Base-by-base conservation (phyloP, 2,329 filamentous ascomycete species). In the Fusarium pseudograminearum region DNA sequence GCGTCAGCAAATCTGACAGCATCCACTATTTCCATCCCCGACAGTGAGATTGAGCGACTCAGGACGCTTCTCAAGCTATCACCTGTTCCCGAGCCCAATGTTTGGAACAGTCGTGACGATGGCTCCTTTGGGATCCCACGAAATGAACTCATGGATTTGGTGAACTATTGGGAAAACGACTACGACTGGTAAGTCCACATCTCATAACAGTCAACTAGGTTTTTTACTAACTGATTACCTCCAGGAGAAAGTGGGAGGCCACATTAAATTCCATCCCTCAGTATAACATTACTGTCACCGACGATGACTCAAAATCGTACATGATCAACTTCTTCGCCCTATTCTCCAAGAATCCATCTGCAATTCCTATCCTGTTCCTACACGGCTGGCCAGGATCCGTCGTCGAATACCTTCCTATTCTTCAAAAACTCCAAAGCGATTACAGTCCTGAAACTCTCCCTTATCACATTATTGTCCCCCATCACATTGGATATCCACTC, bases 351-450 rank as follows among this genome's bases (percentile, higher is more conserved):
- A 66, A 44, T 0, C 47, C 44, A 6, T 22, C 50, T 1, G 65
- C 69, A 0, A 6, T 60, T 0, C 68, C 69, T 0, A 51, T 71
- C 0, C 5, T 71, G 10, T 55, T 71, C 2, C n/a, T 71, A 4
- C 69, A 71, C 3, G 58, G 69, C 36, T 71, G 69, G 69, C 69
- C 69, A 1, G 68, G 69, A 4, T 71, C 69, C 4, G 26, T 66
- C 7, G 34, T 71, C 4, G 69, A 71, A 42, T 71, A 66, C n/a
- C 10, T 71, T 2, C 54, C 65, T 2, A 59, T 71, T 3, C 24
- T 55, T 4, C 62, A 52, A 14, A 71, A 69, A 5, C 46, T 67
- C 3, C 53, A 61, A 9, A 30, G 20, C 3, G 10, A 44, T 20
- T 48, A 62, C 5, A 28, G 41, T 2, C 15, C 62, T 0, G 45